Percentiles rank a stretch among this genome's conserved stretches.
Evolutionary conservation across 495 filamentous ascomycete genomes (phyloP).

Genomic region (Tuber aestivum): DNA sequence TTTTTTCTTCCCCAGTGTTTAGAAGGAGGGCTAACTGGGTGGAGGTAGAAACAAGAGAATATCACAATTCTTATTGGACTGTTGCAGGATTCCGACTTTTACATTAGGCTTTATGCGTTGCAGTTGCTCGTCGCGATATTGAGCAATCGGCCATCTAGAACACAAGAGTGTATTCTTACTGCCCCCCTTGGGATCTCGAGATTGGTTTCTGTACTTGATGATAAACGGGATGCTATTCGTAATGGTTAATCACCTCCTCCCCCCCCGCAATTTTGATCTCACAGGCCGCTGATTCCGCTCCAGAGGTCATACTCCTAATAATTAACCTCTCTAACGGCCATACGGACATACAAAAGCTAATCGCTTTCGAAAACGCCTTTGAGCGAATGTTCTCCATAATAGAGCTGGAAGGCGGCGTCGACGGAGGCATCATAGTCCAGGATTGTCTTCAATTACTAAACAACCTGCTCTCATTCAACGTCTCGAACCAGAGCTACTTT

Average conservation of each 20-base stretch:
- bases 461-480: constrained; percentile 81
- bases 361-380: constrained; percentile 91
- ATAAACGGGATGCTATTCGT: constrained; percentile 78
- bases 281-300: neutral
- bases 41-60: constrained; percentile 81
- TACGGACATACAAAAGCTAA: constrained; percentile 84
- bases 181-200: constrained; percentile 83
- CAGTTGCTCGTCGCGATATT: constrained; percentile 84
- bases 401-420: constrained; percentile 70
- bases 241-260: constrained; percentile 67
- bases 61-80: constrained; percentile 86
- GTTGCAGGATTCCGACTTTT: constrained; percentile 81
- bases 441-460: constrained; percentile 91
- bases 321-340: constrained; percentile 64
- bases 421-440: constrained; percentile 81
- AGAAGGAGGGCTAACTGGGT: constrained; percentile 43
- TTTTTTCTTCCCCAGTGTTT: neutral
- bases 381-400: constrained; percentile 79
- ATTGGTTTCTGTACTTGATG: constrained; percentile 75
- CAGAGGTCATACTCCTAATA: constrained; percentile 63
- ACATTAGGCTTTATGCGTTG: constrained; percentile 84
- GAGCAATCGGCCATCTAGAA: constrained; percentile 78
- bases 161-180: constrained; percentile 89
- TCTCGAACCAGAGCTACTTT: constrained; percentile 90
- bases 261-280: constrained; percentile 14